Base-by-base conservation (phyloP, 202 grass and related monocot genomes). In the Elaeis oleifera region DNA sequence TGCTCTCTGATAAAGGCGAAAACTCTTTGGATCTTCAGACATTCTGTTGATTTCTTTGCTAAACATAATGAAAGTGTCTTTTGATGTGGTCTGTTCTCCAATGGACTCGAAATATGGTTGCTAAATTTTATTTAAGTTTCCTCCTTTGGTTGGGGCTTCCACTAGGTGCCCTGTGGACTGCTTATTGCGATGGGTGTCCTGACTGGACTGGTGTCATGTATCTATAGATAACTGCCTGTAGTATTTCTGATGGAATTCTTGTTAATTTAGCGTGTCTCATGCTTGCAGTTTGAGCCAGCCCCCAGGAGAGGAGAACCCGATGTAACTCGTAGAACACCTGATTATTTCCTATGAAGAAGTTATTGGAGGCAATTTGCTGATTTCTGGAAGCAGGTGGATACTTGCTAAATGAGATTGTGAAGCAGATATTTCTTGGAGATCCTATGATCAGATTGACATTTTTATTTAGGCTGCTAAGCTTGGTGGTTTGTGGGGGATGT, bases 291-390 rank as follows among this genome's bases (percentile, higher is more conserved):
- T 76, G 91, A 96, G 69, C 91, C 91, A 5, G 87, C 91, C 73
- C 91, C 91, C 53, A 96, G 87, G 88, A 88, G 91, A 89, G 91
- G 91, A 67, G 91, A 96, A 49, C 91, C 91, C 32, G 91, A 96
- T 51, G 91, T 90, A 70, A 96, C 91, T 71, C 91, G 91, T 78
- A 96, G 91, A 84, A 96, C 91, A 23, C 91, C 87, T 69, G 87
- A 96, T 76, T 96, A 96, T 71, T 96, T 96, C 77, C 87, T 96
- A 74, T 96, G 81, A 90, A 56, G 26, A 52, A 59, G 23, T 17
- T 54, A 76, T 49, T 17, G 71, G 28, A 61, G 70, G 68, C 53
- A 17, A 49, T 49, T 49, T 76, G 74, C 64, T 28, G 58, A 48
- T 80, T 71, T 73, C 61, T 77, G 65, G 63, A 69, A 80, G 81